Evolutionary conservation across 495 filamentous ascomycete species (phyloP).

Genomic region (Astrothelium subdiscretum): DNA sequence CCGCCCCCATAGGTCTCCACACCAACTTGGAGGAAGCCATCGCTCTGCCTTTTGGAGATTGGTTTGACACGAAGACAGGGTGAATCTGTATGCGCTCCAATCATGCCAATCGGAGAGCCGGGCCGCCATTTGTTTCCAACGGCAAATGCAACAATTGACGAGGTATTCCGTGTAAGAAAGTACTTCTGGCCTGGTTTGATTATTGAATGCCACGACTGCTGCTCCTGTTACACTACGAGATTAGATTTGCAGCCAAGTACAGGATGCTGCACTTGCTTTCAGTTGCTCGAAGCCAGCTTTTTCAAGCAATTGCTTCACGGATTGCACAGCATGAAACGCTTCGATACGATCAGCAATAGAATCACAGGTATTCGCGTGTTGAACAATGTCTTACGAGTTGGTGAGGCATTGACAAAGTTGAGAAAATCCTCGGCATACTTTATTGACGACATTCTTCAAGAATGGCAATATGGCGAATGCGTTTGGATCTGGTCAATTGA

Average conservation of each 20-base stretch:
- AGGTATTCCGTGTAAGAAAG: conserved; percentile 88
- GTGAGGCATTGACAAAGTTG: conserved; percentile 87
- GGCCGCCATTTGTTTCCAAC: conserved; percentile 89
- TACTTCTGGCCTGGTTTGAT: conserved; percentile 87
- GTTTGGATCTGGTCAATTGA: not conserved
- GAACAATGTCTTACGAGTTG: conserved; percentile 53
- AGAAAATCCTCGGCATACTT: conserved; percentile 70
- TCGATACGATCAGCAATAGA: conserved; percentile 14
- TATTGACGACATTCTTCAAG: conserved; percentile 18
- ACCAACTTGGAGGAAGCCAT: conserved; percentile 90
- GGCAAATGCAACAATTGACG: conserved; percentile 88
- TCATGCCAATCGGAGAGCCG: conserved; percentile 87
- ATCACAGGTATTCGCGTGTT: not conserved
- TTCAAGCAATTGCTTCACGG: conserved; percentile 58
- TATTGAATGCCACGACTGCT: conserved; percentile 71
- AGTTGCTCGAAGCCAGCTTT: conserved; percentile 79
- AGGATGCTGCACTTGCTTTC: conserved; percentile 37
- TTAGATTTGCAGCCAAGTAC: not conserved
- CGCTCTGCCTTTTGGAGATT: conserved; percentile 72
- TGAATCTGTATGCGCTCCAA: conserved; percentile 95
- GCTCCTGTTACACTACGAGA: conserved; percentile 44
- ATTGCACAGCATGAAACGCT: conserved; percentile 93
- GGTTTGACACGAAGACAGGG: conserved; percentile 86
- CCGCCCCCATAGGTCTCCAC: conserved; percentile 96
- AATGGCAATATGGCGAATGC: not conserved